These are phyloP conservation scores for Allium fistulosum DNA, from an alignment of 106 monocot genomes.

Conservation along the genomic window DNA sequence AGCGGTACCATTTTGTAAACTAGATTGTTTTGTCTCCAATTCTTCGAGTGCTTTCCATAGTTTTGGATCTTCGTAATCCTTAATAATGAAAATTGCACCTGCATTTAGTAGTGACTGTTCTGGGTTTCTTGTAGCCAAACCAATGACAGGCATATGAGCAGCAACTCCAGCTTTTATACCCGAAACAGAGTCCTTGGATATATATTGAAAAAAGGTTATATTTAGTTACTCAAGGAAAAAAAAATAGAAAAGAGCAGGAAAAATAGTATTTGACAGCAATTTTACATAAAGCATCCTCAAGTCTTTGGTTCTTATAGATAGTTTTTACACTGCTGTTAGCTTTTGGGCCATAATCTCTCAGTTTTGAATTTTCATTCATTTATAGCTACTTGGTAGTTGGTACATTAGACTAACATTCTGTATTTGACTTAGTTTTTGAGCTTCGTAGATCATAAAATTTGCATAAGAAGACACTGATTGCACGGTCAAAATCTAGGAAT, in stretches of 20 bases:
- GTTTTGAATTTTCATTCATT: no score
- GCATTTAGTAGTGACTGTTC: constrained; percentile 45
- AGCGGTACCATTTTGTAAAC: background rate
- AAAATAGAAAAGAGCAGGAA: constrained; percentile 57
- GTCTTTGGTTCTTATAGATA: no score
- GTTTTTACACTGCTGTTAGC: no score
- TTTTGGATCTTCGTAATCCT: constrained; percentile 65
- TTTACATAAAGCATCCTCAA: no score
- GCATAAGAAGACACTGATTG: no score
- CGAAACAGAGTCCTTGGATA: constrained; percentile 56
- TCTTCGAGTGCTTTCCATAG: constrained; percentile 66
- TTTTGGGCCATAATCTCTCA: no score
- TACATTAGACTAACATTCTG: no score
- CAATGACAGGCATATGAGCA: constrained; percentile 74
- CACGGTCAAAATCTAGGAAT: no score
- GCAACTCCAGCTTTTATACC: constrained; percentile 90
- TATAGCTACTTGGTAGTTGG: no score
- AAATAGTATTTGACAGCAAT: constrained; percentile 6
- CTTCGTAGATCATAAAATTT: no score
- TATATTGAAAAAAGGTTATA: constrained; percentile 30
- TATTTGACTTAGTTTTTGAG: no score
- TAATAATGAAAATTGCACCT: constrained; percentile 57
- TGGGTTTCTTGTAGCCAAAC: constrained; percentile 56
- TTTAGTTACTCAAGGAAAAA: constrained; percentile 31
- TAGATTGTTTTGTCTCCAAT: constrained; percentile 7